Conservation (phyloP, 768 basidiomycete genomes). For the Crassisporium funariophilum region DNA sequence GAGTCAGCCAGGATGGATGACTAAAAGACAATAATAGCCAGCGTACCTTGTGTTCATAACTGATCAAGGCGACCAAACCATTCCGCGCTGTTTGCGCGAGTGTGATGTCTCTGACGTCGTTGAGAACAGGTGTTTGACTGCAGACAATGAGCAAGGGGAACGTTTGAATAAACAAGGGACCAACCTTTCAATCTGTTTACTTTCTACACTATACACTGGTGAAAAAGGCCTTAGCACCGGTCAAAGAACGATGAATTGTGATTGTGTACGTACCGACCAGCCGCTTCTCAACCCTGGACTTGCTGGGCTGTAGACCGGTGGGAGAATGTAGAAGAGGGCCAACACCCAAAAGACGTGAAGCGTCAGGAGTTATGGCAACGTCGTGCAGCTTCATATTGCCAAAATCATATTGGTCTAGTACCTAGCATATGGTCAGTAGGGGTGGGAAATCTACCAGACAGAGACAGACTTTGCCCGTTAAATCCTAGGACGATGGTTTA, state of each 20-base stretch:
- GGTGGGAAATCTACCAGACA: neutral
- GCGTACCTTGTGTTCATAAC: slow-evolving; percentile 73
- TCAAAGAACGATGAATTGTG: too few species aligned
- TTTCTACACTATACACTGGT: neutral
- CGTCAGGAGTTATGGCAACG: slow-evolving; percentile 70
- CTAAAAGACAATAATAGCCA: neutral
- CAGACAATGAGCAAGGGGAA: slow-evolving; percentile 5
- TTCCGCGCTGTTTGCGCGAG: slow-evolving; percentile 49
- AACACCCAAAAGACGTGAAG: slow-evolving; percentile 63
- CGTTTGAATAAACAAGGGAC: too few species aligned
- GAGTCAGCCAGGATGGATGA: too few species aligned
- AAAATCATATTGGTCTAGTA: slow-evolving; percentile 60
- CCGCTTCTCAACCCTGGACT: slow-evolving; percentile 71
- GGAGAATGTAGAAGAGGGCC: slow-evolving; percentile 67
- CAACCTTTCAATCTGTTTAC: slow-evolving; percentile 3
- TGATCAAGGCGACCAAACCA: slow-evolving; percentile 65
- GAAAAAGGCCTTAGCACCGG: neutral
- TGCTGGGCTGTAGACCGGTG: slow-evolving; percentile 65
- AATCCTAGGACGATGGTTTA: slow-evolving; percentile 41
- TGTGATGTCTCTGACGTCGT: slow-evolving; percentile 73
- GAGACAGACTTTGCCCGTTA: slow-evolving; percentile 52
- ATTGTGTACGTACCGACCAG: slow-evolving; percentile 66
- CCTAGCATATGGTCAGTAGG: slow-evolving; percentile 28
- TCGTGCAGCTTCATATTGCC: slow-evolving; percentile 67
- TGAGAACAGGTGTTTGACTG: slow-evolving; percentile 73